Percentiles rank a stretch among this genome's conserved stretches.
These are phyloP conservation scores for Phanerochaete carnosa DNA, from an alignment of 768 basidiomycete species.

Conservation along the genomic window DNA sequence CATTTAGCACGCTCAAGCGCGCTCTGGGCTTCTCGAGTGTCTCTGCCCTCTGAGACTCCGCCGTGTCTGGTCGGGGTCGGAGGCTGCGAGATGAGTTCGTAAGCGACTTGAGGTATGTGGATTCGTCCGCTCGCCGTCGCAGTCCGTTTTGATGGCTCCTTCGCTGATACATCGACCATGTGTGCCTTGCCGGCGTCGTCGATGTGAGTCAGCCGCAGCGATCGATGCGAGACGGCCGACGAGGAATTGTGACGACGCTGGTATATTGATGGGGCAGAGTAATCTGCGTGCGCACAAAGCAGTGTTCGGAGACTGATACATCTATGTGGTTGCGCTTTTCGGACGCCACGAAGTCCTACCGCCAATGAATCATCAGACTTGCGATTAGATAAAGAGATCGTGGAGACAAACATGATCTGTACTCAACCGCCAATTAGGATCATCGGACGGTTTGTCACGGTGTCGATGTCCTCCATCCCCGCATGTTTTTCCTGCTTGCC, in stretches of 20 bases:
- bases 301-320: neutral
- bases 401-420: constrained; percentile 11
- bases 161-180: constrained; percentile 82
- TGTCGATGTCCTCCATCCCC: constrained; percentile 80
- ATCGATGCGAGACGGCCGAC: neutral
- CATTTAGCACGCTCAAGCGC: constrained; percentile 33
- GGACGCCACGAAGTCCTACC: neutral
- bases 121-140: constrained; percentile 80
- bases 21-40: constrained; percentile 12
- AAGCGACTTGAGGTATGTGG: constrained; percentile 61
- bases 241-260: neutral
- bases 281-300: neutral
- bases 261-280: neutral
- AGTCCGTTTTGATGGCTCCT: constrained; percentile 54
- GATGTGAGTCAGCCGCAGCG: constrained; percentile 59
- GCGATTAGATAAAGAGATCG: neutral
- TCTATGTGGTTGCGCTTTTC: neutral
- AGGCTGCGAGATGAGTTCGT: constrained; percentile 51
- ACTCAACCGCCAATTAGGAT: constrained; percentile 93
- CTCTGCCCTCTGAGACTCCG: neutral
- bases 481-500: constrained; percentile 81
- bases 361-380: neutral
- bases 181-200: constrained; percentile 64
- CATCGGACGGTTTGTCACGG: constrained; percentile 80
- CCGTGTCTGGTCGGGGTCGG: neutral